Conservation (phyloP, 2,329 filamentous ascomycete species). For the Ophiognomonia clavigignenti-juglandacearum region DNA sequence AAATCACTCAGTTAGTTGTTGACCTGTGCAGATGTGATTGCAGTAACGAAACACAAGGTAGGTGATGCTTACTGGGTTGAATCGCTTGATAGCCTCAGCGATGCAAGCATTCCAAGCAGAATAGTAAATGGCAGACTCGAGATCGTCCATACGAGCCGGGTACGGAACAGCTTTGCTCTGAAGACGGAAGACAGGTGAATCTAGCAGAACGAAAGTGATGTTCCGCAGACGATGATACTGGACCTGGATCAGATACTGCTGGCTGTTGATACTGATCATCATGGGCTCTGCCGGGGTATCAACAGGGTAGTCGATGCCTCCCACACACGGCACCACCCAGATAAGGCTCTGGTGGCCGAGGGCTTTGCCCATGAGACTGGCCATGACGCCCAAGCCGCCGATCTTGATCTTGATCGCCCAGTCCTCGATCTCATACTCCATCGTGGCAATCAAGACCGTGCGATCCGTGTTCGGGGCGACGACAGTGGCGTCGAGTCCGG, state of each 20-base stretch:
- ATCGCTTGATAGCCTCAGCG: constrained; percentile 53
- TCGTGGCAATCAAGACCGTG: constrained; percentile 20
- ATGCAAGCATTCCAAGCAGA: constrained; percentile 67
- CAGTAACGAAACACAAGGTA: too few species aligned
- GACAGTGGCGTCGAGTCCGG: neutral
- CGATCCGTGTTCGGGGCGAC: constrained; percentile 4
- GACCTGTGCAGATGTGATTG: neutral
- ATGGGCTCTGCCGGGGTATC: constrained; percentile 57
- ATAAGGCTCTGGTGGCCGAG: constrained; percentile 61
- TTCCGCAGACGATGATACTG: constrained; percentile 60
- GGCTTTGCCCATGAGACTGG: constrained; percentile 63
- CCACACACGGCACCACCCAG: constrained; percentile 60
- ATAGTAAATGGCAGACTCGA: constrained; percentile 63
- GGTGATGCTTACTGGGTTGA: constrained; percentile 25
- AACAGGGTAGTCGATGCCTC: constrained; percentile 58
- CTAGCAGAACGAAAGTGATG: constrained; percentile 64
- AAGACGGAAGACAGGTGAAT: constrained; percentile 61
- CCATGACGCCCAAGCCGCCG: constrained; percentile 66
- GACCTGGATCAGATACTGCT: constrained; percentile 56
- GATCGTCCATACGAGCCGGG: constrained; percentile 60
- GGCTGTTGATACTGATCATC: constrained; percentile 55
- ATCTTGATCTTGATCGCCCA: constrained; percentile 70
- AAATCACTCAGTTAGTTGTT: constrained; percentile 11
- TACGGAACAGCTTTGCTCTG: constrained; percentile 58
- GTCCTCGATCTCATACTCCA: constrained; percentile 67